These are phyloP conservation scores for Candida sanyaensis DNA, from an alignment of 1,139 yeast genomes.

Conservation along the genomic window DNA sequence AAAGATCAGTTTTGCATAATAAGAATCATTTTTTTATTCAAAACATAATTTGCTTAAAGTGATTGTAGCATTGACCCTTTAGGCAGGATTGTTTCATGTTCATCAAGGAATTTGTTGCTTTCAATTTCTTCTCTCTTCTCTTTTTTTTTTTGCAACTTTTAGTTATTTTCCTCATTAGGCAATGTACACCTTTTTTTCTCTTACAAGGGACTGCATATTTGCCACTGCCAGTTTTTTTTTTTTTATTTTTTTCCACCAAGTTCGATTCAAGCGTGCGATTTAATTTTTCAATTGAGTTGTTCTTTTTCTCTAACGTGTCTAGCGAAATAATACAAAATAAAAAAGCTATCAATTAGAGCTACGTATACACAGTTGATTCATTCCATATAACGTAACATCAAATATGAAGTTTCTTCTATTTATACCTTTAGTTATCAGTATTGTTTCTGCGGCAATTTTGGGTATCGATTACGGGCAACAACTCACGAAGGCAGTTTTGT, in stretches of 20 bases:
- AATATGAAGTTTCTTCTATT: constrained; percentile 9
- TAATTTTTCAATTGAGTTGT: constrained; percentile 1
- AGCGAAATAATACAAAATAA: neutral
- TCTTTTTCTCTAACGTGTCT: neutral
- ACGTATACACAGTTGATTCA: neutral
- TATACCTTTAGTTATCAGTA: constrained; percentile 15
- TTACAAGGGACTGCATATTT: constrained; percentile 1
- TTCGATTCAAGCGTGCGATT: neutral
- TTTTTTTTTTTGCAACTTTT: neutral
- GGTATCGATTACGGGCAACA: constrained; percentile 93
- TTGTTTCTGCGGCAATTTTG: constrained; percentile 58
- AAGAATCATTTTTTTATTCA: neutral
- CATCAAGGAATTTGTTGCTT: neutral
- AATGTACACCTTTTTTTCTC: neutral
- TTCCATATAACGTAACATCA: neutral
- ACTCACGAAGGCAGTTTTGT: constrained; percentile 80
- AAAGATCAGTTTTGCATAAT: neutral
- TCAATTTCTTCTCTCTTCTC: neutral
- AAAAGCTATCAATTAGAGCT: neutral
- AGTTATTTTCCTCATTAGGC: neutral
- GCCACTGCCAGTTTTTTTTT: neutral
- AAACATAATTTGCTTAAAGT: too few species aligned
- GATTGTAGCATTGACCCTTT: too few species aligned
- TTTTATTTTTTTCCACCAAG: neutral
- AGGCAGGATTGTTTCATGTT: too few species aligned